Evolutionary conservation across 2,329 filamentous ascomycete species (phyloP).

Genomic region (Fusarium euwallaceae): DNA sequence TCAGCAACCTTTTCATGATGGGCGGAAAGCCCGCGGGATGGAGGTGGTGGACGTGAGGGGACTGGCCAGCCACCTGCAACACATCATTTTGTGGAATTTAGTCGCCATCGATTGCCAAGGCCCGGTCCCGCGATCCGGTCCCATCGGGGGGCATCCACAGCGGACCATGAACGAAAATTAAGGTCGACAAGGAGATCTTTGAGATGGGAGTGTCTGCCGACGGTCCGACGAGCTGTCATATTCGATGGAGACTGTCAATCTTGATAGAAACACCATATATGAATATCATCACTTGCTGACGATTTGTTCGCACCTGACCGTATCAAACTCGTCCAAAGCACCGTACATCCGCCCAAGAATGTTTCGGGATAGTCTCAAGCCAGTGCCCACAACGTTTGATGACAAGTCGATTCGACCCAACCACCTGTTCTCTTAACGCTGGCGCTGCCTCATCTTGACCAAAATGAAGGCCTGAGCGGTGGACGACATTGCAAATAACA

Average conservation of each 20-base stretch:
- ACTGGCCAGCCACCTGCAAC: constrained; percentile 26
- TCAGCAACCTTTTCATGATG: constrained; percentile 10
- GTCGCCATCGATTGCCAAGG: constrained; percentile 44
- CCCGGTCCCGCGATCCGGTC: constrained; percentile 26
- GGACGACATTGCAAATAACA: neutral
- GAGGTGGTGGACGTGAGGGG: neutral
- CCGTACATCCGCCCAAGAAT: neutral
- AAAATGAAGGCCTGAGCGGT: neutral
- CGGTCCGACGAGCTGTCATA: constrained; percentile 23
- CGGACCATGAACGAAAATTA: constrained; percentile 8
- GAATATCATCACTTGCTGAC: neutral
- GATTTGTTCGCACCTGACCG: neutral
- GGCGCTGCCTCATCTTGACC: neutral
- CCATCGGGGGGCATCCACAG: constrained; percentile 24
- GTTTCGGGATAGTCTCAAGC: neutral
- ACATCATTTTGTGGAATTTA: constrained; percentile 40
- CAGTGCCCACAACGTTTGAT: neutral
- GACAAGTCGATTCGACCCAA: neutral
- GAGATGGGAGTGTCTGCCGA: constrained; percentile 14
- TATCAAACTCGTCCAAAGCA: neutral
- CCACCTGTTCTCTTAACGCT: neutral
- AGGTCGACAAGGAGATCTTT: constrained; percentile 20
- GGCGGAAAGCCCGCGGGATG: neutral
- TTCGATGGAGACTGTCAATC: neutral
- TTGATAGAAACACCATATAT: neutral